Base-by-base conservation (phyloP, 1,284 basidiomycete species). In the Sanghuangporus weigelae region DNA sequence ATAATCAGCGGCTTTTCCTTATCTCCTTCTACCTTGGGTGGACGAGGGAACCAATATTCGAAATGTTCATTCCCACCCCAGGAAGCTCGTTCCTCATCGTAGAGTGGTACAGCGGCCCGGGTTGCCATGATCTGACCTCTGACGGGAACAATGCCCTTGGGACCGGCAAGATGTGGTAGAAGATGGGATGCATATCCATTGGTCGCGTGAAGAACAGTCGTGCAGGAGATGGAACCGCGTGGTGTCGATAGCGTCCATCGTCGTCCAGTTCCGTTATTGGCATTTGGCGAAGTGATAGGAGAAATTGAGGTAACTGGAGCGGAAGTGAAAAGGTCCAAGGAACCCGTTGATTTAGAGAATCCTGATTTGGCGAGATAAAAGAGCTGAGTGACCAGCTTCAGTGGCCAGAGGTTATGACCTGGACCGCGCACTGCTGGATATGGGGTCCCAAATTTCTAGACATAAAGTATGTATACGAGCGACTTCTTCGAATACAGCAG, bases 21-120 rank as follows among this genome's bases (percentile, higher is more conserved):
- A 21, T 48, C 64, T 11, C 56, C 53, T 46, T 51, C 49, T 3
- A 23, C 39, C 8, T 66, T 66, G 3, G 82, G 68, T 10, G 89
- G 86, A 38, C 92, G 79, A n/a, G 89, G 86, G 69, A 93, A 92
- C 84, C 90, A 92, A 71, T 94, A 93, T 69, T 91, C 87, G 66
- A 77, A 83, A 0, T 82, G 84, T 59, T 79, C 75, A 64, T 86
- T 82, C 4, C 72, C 79, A 40, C 64, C 69, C 84, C 84, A 85
- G 38, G 57, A 64, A 46, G 38, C 61, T 63, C 11, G 69, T 72
- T 70, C 67, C 21, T 84, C 68, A 7, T 73, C 70, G 1, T 74
- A 69, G 0, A 74, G 57, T 0, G 76, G 66, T 0, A 78, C 80
- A 7, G 75, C 73, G 0, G 89, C 84, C 23, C 85, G 83, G 1